Base-by-base conservation (phyloP, 2,329 filamentous ascomycete genomes). In the Aspergillus versicolor region DNA sequence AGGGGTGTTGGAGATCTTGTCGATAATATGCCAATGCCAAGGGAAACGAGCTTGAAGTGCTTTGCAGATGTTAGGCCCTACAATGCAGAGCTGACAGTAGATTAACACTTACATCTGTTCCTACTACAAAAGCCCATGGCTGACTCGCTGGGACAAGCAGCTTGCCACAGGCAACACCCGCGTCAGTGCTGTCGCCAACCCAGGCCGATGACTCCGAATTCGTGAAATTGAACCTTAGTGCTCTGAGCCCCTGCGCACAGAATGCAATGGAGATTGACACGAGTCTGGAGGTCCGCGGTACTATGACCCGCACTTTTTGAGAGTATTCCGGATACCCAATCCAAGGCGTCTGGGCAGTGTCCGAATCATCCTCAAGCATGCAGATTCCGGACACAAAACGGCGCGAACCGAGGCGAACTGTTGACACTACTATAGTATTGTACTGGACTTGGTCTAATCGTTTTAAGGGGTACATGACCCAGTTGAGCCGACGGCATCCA, bases 321-420 rank as follows among this genome's bases (percentile, higher is more conserved):
- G 30, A 15, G 21, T 41, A 43, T 19, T 48, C 47, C 12, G 45
- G 53, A 44, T 51, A 59, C 9, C 59, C 56, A 17, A 59, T 17
- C 21, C 34, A 38, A 12, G 34, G 38, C 32, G 43, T 24, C 17
- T 19, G 13, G 3, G 27, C 15, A 8, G 9, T 12, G 17, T 37
- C 37, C 2, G 37, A 9, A 6, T n/a, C 27, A 21, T 19, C 17
- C 6, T 15, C 9, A 24, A 38, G 37, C 4, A 60, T 8, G 4
- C 41, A 30, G 13, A 62, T 43, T 21, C 55, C 60, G 1, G 55
- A 49, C 24, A 62, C 45, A 21, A 60, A 60, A 4, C 2, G 17
- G 3, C 49, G 21, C 42, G 42, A 24, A 7, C 60, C 60, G 9
- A 62, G 37, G n/a, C 32, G 41, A 6, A 58, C 41, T 2, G 49